Percentiles rank a stretch among this genome's conserved stretches.
Evolutionary conservation across 441 rosid species (phyloP).

Genomic region (Sinapis alba): DNA sequence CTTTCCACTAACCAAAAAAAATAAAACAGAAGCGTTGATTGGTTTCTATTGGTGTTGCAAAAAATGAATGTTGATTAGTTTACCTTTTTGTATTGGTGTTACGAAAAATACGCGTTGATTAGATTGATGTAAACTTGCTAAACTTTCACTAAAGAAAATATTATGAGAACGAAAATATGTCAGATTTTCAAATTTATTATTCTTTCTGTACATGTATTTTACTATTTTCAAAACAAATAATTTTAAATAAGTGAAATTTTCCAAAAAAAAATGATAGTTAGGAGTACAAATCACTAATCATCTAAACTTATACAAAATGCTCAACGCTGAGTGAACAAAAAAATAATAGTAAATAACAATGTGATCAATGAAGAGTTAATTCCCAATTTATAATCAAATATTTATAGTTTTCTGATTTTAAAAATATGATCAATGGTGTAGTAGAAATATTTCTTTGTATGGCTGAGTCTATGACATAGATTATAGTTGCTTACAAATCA

Average conservation of each 20-base stretch:
- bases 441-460: background rate
- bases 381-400: background rate
- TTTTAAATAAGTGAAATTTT: background rate
- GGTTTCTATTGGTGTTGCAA: no score
- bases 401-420: background rate
- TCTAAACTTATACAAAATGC: background rate
- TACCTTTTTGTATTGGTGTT: no score
- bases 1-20: background rate
- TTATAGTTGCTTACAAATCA: background rate
- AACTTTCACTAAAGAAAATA: background rate
- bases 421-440: no score
- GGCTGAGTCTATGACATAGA: background rate
- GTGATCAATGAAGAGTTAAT: background rate
- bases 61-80: no score
- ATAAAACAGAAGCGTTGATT: background rate
- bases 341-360: background rate
- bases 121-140: background rate
- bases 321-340: background rate
- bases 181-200: no score
- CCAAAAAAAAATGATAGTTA: background rate
- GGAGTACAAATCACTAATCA: background rate
- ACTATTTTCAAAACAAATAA: no score
- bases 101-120: no score
- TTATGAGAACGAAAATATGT: background rate
- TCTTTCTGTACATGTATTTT: no score